phyloP scores from a whole-genome alignment of 495 filamentous ascomycete genomes.

The Rhypophila decipiens region DNA sequence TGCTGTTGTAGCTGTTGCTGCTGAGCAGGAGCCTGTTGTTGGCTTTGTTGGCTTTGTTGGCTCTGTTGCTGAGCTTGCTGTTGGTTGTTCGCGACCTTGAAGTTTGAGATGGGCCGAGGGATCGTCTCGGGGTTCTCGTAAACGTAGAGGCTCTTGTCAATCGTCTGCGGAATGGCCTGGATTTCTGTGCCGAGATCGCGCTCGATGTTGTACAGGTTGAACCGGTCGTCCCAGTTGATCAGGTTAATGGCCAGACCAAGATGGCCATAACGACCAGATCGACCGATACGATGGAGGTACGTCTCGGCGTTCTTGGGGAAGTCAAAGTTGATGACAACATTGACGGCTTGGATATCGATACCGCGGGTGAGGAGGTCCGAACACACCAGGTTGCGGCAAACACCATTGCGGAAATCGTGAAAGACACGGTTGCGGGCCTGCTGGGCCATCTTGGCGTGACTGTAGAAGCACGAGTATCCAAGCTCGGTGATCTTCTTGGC shows the following conservation, averaged over 20 bases:
- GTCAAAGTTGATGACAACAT: conserved; percentile 99
- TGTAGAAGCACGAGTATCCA: conserved; percentile 99
- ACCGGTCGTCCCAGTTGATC: conserved; percentile 98
- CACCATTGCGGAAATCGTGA: conserved; percentile 97
- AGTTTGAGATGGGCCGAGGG: conserved; percentile 61
- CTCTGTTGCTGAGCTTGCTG: conserved; percentile 22
- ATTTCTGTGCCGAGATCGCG: conserved; percentile 97
- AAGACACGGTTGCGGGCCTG: conserved; percentile 96
- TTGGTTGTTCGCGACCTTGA: conserved; percentile 25
- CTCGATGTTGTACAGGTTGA: conserved; percentile 98
- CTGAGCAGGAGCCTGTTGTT: conserved; percentile 21
- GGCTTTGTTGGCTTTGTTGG: conserved; percentile 17
- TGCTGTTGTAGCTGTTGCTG: conserved; percentile 19
- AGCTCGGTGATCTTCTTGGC: conserved; percentile 99
- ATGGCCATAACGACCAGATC: conserved; percentile 95
- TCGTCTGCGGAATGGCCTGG: conserved; percentile 83
- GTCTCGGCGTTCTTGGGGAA: conserved; percentile 99
- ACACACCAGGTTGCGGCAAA: conserved; percentile 95
- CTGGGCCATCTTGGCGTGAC: conserved; percentile 97
- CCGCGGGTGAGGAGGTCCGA: conserved; percentile 96
- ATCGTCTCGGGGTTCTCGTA: conserved; percentile 95
- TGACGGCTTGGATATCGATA: conserved; percentile 99
- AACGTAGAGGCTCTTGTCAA: conserved; percentile 97
- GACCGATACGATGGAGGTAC: conserved; percentile 96
- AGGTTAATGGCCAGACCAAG: conserved; percentile 96